Conservation (phyloP, 2,329 filamentous ascomycete species). For the Ceratocystis variospora region DNA sequence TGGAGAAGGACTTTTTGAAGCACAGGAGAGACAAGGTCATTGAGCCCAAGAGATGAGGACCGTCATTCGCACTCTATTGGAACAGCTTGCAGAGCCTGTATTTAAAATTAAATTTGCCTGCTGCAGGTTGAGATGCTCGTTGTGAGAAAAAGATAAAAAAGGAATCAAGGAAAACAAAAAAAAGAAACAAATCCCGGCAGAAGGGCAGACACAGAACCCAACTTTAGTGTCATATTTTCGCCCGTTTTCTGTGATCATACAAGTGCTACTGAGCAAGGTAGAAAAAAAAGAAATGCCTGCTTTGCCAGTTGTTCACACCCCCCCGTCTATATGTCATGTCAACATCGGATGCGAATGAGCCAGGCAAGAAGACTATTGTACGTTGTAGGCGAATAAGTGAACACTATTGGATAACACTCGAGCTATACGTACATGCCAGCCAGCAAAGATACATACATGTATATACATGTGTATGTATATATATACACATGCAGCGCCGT, state of each 20-base stretch:
- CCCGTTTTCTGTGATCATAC: not conserved
- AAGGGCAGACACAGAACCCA: not conserved
- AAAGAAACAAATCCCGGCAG: not conserved
- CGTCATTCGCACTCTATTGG: not conserved
- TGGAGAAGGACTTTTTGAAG: not conserved
- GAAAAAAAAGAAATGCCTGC: not conserved
- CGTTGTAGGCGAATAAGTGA: too few relatives aligned
- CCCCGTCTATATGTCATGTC: not conserved
- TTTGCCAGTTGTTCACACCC: not conserved
- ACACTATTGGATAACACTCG: too few relatives aligned
- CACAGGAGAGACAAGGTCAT: not conserved
- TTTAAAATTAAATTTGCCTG: not conserved
- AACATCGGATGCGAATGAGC: not conserved
- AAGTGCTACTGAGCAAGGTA: not conserved
- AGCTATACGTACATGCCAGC: too few relatives aligned
- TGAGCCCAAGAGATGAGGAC: not conserved
- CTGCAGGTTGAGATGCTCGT: not conserved
- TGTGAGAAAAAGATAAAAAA: not conserved
- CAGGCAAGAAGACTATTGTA: not conserved
- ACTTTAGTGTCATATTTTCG: not conserved
- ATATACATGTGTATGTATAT: too few relatives aligned
- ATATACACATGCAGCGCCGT: too few relatives aligned
- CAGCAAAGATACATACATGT: too few relatives aligned
- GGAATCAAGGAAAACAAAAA: constrained; percentile 11
- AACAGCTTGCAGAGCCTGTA: not conserved